These are phyloP conservation scores for Chlorella sp. DNA, from an alignment of 139 green algal species.

Conservation along the genomic window DNA sequence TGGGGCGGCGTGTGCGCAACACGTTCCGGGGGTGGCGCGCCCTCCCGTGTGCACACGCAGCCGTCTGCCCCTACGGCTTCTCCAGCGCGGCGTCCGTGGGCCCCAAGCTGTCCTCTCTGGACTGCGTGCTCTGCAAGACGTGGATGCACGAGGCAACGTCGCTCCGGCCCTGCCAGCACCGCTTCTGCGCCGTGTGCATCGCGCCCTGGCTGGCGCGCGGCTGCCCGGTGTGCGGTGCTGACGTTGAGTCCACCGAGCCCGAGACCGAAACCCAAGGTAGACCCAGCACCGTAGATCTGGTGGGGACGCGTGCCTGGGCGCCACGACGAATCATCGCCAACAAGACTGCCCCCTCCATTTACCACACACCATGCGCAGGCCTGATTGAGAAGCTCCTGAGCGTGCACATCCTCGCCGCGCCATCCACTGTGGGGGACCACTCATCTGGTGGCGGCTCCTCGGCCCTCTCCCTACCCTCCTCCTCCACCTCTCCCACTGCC, in stretches of 20 bases:
- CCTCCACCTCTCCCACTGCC: too few relatives aligned
- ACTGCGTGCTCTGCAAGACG: slow-evolving; percentile 2
- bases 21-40: neutral
- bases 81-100: neutral
- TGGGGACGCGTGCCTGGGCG: neutral
- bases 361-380: neutral
- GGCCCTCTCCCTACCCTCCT: too few relatives aligned
- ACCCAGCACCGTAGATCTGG: neutral
- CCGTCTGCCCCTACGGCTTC: slow-evolving; percentile 5
- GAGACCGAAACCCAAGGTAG: slow-evolving; percentile 32
- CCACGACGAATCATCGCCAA: neutral
- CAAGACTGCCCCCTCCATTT: neutral
- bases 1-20: neutral
- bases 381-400: neutral
- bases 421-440: neutral
- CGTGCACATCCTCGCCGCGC: neutral
- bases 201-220: slow-evolving; percentile 12
- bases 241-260: slow-evolving; percentile 25
- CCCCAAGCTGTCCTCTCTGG: neutral
- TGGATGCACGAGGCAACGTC: neutral
- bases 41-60: neutral
- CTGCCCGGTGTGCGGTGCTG: slow-evolving; percentile 46
- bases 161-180: slow-evolving; percentile 12
- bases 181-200: slow-evolving; percentile 33
- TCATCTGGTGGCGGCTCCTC: neutral